Base-by-base conservation (phyloP, 2,329 filamentous ascomycete genomes). In the Sphaceloma murrayae region DNA sequence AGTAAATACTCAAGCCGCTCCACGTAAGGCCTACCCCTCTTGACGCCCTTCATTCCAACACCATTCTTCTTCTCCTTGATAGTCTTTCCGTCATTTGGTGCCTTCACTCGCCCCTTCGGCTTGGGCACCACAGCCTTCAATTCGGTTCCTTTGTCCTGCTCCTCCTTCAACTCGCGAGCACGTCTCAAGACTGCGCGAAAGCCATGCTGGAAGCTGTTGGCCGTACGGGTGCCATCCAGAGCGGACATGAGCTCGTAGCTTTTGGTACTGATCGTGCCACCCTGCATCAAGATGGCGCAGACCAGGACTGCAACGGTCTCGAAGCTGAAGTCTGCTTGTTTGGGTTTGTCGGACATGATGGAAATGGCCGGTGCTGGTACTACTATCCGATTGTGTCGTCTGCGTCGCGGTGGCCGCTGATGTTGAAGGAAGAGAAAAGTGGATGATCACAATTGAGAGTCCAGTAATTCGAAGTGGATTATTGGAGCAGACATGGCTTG, bases 241-340 rank as follows among this genome's bases (percentile, higher is more conserved):
- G 34, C 29, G 1, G 50, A 32, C 57, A 61, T 61, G n/a, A 60
- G 43, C n/a, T 53, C 24, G 52, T 51, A 60, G 29, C 55, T 46
- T 17, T 52, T 53, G 14, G 3, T 46, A 13, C 51, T 47, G 3
- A 58, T 30, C 6, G 34, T 48, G 22, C 45, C 34, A 40, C 53
- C 52, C 36, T 30, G 29, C 13, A 52, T 40, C 14, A 45, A 14
- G 29, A 60, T 43, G 9, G 46, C 46, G 24, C 42, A 42, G 29
- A 53, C 24, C 16, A 55, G 30, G 17, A 49, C 50, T 16, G 53
- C 53, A 33, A 56, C 43, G 18, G 48, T 50, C 31, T 55, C 51
- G 46, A 54, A 52, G 27, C 42, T 40, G 48, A 56, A 55, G 40
- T 45, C 42, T 3, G 42, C 5, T 17, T 45, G 31, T 32, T 45